Conservation (phyloP, 2,329 filamentous ascomycete species). For the Ceratocystis diversiconidia region DNA sequence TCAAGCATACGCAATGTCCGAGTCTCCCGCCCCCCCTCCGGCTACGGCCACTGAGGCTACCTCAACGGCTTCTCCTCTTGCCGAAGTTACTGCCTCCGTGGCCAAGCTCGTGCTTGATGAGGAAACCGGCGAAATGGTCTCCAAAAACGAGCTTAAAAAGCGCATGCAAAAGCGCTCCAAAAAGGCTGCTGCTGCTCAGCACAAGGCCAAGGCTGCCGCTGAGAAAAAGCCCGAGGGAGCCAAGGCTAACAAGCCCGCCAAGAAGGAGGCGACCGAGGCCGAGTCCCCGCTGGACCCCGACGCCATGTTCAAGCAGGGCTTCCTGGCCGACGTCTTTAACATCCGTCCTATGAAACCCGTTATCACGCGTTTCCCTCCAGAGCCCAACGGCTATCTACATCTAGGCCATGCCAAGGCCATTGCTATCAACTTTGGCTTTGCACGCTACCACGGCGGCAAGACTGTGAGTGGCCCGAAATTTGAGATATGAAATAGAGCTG, state of each 20-base stretch:
- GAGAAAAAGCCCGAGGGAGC: constrained; percentile 22
- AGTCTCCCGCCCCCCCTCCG: constrained; percentile 4
- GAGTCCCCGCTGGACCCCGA: constrained; percentile 35
- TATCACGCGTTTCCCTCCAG: constrained; percentile 63
- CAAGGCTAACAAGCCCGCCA: constrained; percentile 35
- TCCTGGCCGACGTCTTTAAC: constrained; percentile 57
- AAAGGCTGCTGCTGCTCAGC: constrained; percentile 39
- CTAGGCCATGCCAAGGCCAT: constrained; percentile 94
- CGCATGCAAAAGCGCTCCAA: constrained; percentile 43
- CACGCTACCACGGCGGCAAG: constrained; percentile 64
- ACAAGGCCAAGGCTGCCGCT: constrained; percentile 30
- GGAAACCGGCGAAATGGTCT: constrained; percentile 52
- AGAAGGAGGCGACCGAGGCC: constrained; percentile 29
- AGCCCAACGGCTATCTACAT: constrained; percentile 88
- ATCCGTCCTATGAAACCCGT: constrained; percentile 48
- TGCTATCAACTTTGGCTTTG: constrained; percentile 91
- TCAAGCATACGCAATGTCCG: constrained; percentile 7
- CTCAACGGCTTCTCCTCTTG: constrained; percentile 20
- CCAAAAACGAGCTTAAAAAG: constrained; percentile 50
- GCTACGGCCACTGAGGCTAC: not conserved
- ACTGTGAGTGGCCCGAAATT: constrained; percentile 22
- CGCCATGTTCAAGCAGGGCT: constrained; percentile 68
- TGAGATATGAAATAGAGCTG: constrained; percentile 1
- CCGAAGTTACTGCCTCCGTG: constrained; percentile 34
- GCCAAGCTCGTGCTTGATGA: constrained; percentile 49